phyloP scores from a whole-genome alignment of 768 basidiomycete genomes.

The Russula lepida region DNA sequence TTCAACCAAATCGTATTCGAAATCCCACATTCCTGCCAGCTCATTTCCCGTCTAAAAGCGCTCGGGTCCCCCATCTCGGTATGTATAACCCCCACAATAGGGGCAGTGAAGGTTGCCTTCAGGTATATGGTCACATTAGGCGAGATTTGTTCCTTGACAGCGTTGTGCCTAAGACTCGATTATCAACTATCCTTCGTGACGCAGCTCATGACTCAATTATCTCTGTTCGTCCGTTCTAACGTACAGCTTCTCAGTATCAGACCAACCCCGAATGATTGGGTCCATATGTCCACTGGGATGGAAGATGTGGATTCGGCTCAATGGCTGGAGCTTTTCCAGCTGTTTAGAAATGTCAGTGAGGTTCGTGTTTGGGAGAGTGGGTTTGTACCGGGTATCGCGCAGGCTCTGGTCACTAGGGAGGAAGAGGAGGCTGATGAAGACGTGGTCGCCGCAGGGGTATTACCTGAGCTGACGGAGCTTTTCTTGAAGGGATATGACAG shows the following conservation, averaged over 20 bases:
- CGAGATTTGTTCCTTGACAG: neutral
- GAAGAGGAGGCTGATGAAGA: too few species aligned
- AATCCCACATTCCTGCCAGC: neutral
- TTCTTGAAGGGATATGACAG: neutral
- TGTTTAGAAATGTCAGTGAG: neutral
- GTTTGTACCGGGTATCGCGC: neutral
- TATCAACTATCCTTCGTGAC: neutral
- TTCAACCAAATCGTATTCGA: neutral
- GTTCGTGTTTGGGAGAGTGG: neutral
- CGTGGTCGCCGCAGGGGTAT: too few species aligned
- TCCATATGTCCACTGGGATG: neutral
- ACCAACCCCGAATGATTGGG: too few species aligned
- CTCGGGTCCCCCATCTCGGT: neutral
- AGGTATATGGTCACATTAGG: too few species aligned
- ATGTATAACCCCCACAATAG: neutral
- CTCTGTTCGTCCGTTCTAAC: neutral
- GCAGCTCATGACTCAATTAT: neutral
- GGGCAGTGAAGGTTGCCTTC: neutral
- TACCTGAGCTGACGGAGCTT: neutral
- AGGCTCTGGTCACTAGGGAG: neutral
- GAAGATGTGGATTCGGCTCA: neutral
- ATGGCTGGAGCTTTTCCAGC: conserved; percentile 1
- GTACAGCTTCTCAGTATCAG: neutral
- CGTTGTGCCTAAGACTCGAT: neutral
- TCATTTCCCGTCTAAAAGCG: neutral